Conservation (phyloP, 1,284 basidiomycete genomes). For the Microbotryum lychnidis-dioicae region DNA sequence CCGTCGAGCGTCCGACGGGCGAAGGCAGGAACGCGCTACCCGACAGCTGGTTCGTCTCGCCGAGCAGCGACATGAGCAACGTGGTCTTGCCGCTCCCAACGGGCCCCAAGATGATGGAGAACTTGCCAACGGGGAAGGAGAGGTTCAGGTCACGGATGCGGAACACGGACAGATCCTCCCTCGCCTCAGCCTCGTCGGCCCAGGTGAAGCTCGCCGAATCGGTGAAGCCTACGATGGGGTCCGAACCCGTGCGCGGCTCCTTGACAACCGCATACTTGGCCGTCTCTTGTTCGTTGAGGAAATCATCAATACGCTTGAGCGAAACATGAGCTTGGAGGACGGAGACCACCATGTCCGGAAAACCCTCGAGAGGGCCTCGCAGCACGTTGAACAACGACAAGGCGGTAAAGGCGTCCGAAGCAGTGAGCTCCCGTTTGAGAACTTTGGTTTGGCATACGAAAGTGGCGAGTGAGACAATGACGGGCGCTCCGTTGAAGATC, state of each 20-base stretch:
- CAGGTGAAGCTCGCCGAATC: constrained; percentile 43
- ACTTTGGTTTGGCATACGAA: constrained; percentile 42
- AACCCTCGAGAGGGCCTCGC: constrained; percentile 38
- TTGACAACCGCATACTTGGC: constrained; percentile 48
- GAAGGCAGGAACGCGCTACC: constrained; percentile 50
- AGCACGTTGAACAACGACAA: constrained; percentile 50
- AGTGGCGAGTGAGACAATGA: constrained; percentile 28
- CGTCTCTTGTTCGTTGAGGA: constrained; percentile 50
- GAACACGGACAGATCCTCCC: constrained; percentile 37
- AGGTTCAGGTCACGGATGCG: constrained; percentile 49
- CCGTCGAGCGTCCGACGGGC: constrained; percentile 40
- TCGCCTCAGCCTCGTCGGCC: constrained; percentile 31
- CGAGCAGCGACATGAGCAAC: constrained; percentile 52
- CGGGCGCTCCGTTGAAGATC: constrained; percentile 37
- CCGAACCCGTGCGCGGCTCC: constrained; percentile 33
- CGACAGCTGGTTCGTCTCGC: constrained; percentile 46
- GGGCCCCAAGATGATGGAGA: constrained; percentile 42
- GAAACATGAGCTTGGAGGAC: constrained; percentile 45
- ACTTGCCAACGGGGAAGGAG: constrained; percentile 49
- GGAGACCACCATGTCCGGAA: constrained; percentile 42
- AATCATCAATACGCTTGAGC: constrained; percentile 42
- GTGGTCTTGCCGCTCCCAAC: constrained; percentile 46
- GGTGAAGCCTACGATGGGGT: constrained; percentile 47
- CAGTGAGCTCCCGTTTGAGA: constrained; percentile 39
- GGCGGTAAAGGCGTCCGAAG: constrained; percentile 47